A percentile compares a stretch with the other conserved stretches of the same genome.
Evolutionary conservation across 129 eudicot genomes (phyloP).

Genomic region (Escallonia herrerae): DNA sequence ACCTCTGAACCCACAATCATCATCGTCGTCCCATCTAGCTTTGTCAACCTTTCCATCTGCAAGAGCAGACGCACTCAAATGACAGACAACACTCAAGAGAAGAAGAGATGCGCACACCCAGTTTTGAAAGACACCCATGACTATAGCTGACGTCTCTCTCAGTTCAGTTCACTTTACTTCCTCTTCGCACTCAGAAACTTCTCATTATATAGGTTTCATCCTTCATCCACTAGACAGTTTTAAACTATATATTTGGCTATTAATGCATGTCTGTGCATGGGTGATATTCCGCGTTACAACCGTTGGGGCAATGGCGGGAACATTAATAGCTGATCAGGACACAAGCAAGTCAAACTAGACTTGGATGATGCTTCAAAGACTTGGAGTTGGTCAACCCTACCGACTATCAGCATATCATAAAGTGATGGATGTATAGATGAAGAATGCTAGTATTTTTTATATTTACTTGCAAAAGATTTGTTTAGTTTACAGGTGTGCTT

Average conservation of each 20-base stretch:
- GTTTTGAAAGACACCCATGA: conserved; percentile 21
- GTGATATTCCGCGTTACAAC: conserved; percentile 24
- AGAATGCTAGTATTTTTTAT: too few species aligned
- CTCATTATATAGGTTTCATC: conserved; percentile 11
- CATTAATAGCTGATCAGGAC: conserved; percentile 21
- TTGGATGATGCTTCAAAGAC: too few species aligned
- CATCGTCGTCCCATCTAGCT: conserved; percentile 7
- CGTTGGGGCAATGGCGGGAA: conserved; percentile 36
- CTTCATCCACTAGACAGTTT: conserved; percentile 1
- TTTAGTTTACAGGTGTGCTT: too few species aligned
- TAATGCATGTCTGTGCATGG: conserved; percentile 13
- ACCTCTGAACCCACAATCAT: conserved; percentile 1
- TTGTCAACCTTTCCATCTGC: conserved; percentile 21
- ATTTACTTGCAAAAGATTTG: too few species aligned
- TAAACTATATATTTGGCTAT: conserved; percentile 9
- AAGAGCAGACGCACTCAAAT: conserved; percentile 21
- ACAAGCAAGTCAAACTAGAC: too few species aligned
- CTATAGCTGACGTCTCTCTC: conserved; percentile 1
- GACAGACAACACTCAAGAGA: conserved; percentile 20
- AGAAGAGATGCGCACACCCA: conserved; percentile 21
- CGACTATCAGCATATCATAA: not conserved
- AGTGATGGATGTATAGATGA: too few species aligned
- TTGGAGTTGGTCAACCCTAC: conserved; percentile 1
- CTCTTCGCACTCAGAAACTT: not conserved
- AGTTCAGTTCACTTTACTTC: conserved; percentile 9